Evolutionary conservation across 73 alveolate genomes (phyloP).

Genomic region (Paramecium octaurelia): DNA sequence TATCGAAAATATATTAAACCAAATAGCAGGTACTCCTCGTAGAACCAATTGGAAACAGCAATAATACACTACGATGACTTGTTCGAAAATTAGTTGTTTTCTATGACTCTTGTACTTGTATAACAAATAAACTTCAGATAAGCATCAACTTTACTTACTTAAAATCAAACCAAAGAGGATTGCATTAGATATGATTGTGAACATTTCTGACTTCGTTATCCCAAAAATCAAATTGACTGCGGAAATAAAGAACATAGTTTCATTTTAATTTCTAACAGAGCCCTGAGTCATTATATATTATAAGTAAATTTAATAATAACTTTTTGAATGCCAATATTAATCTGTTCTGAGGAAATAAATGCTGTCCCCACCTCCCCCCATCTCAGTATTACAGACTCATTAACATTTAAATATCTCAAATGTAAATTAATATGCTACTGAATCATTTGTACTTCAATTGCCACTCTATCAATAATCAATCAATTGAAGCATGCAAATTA

Average conservation of each 20-base stretch:
- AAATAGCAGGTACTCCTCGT: neutral
- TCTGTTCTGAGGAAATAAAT: no score
- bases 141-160: neutral
- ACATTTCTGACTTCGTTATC: neutral
- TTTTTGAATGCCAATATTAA: neutral
- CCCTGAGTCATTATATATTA: neutral
- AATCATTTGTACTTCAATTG: neutral
- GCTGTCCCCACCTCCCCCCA: no score
- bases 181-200: neutral
- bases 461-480: neutral
- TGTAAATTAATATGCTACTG: no score
- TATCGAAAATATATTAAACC: neutral
- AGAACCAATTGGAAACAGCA: neutral
- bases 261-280: neutral
- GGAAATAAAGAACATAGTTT: neutral
- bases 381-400: no score
- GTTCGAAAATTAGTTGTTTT: neutral
- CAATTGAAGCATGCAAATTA: neutral
- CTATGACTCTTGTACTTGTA: neutral
- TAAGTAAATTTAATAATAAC: neutral
- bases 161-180: neutral
- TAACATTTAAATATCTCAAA: neutral
- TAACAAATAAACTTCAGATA: neutral
- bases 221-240: neutral
- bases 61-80: neutral